These are phyloP conservation scores for Xylariaceae sp. DNA, from an alignment of 2,329 filamentous ascomycete species.

Conservation along the genomic window DNA sequence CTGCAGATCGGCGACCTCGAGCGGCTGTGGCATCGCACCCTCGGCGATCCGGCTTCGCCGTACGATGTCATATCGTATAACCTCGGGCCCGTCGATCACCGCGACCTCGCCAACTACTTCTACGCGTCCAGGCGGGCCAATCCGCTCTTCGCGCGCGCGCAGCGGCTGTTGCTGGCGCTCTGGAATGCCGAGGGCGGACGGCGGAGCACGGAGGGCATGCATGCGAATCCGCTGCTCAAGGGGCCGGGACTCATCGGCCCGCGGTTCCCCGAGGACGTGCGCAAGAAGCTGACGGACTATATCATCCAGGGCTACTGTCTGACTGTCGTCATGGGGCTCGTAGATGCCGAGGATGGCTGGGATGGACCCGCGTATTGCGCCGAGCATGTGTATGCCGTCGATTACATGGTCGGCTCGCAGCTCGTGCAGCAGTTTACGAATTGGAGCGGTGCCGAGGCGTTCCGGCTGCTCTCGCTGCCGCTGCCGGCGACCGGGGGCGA, in stretches of 20 bases:
- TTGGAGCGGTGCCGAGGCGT: conserved; percentile 47
- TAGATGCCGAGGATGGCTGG: conserved; percentile 47
- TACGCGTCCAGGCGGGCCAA: conserved; percentile 37
- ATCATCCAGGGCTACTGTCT: conserved; percentile 52
- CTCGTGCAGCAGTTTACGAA: conserved; percentile 47
- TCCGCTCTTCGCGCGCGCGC: conserved; percentile 41
- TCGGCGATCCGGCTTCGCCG: conserved; percentile 41
- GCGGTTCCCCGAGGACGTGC: conserved; percentile 35
- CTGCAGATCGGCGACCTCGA: conserved; percentile 54
- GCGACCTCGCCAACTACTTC: conserved; percentile 45
- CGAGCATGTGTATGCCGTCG: conserved; percentile 44
- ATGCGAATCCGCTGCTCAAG: conserved; percentile 41
- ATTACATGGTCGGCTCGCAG: conserved; percentile 46
- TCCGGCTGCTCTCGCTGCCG: conserved; percentile 43
- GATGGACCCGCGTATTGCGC: conserved; percentile 47
- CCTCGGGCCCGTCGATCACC: conserved; percentile 31
- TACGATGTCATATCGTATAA: conserved; percentile 47
- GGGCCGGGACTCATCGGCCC: conserved; percentile 38
- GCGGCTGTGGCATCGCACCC: conserved; percentile 44
- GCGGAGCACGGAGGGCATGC: conserved; percentile 47
- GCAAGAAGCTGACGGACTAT: conserved; percentile 47
- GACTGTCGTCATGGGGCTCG: conserved; percentile 45
- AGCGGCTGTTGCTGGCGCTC: conserved; percentile 45
- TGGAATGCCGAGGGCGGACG: conserved; percentile 43
- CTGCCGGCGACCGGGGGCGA: conserved; percentile 35